These are phyloP conservation scores for Plasmodium billcollinsi DNA, from an alignment of 169 alveolate genomes.

Conservation along the genomic window DNA sequence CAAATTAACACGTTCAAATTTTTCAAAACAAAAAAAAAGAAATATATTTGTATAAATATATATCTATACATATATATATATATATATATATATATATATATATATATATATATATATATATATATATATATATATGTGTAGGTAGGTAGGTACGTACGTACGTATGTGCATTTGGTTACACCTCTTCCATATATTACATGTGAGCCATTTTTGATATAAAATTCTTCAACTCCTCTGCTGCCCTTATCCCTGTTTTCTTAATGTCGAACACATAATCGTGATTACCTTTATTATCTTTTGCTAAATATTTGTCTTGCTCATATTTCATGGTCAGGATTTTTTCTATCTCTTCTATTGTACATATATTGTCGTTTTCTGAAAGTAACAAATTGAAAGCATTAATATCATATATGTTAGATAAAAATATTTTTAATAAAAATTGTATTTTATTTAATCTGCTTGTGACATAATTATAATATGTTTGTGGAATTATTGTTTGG, in stretches of 20 bases:
- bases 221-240: slow-evolving; percentile 62
- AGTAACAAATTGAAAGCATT: slow-evolving; percentile 42
- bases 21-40: neutral
- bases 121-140: no score
- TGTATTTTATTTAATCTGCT: slow-evolving; percentile 42
- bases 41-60: neutral
- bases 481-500: slow-evolving; percentile 22
- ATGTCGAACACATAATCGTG: slow-evolving; percentile 33
- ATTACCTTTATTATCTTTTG: neutral
- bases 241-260: slow-evolving; percentile 41
- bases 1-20: neutral
- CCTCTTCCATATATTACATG: slow-evolving; percentile 3
- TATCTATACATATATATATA: neutral
- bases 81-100: neutral
- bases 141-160: neutral
- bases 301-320: neutral
- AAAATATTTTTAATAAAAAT: slow-evolving; percentile 54
- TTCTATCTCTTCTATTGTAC: slow-evolving; percentile 69
- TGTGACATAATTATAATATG: slow-evolving; percentile 62
- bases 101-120: neutral
- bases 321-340: slow-evolving; percentile 41
- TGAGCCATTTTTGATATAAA: slow-evolving; percentile 41
- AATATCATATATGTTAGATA: slow-evolving; percentile 42
- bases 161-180: neutral
- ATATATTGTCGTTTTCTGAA: slow-evolving; percentile 60